Evolutionary conservation across 768 basidiomycete species (phyloP).

Genomic region (Termitomyces titanicus): DNA sequence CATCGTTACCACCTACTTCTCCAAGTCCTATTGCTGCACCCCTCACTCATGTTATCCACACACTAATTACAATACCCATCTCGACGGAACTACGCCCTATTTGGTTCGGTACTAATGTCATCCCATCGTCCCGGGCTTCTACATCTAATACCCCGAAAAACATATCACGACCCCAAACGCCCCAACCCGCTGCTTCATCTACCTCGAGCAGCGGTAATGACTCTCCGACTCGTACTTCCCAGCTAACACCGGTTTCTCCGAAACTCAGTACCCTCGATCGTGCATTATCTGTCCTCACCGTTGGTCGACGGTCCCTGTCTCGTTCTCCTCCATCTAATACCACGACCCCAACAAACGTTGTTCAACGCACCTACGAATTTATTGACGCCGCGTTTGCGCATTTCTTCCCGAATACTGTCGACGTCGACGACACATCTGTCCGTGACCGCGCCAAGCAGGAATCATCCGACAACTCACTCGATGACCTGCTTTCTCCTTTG

Average conservation of each 20-base stretch:
- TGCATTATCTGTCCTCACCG: constrained; percentile 51
- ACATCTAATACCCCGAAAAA: constrained; percentile 33
- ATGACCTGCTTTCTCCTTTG: constrained; percentile 77
- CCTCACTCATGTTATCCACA: constrained; percentile 78
- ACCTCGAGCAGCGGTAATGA: constrained; percentile 34
- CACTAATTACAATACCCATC: constrained; percentile 77
- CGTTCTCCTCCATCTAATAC: constrained; percentile 43
- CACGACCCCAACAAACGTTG: constrained; percentile 39
- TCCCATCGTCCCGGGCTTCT: constrained; percentile 29
- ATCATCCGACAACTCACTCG: constrained; percentile 52
- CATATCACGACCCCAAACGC: constrained; percentile 27
- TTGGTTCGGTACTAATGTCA: constrained; percentile 55
- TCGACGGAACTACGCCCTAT: constrained; percentile 45
- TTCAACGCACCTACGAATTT: constrained; percentile 64
- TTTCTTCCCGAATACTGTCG: constrained; percentile 63
- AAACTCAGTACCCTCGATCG: constrained; percentile 52
- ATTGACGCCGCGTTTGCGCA: constrained; percentile 55
- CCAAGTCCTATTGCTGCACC: constrained; percentile 67
- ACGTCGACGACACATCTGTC: constrained; percentile 62
- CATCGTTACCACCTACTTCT: constrained; percentile 57
- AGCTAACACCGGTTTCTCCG: constrained; percentile 19
- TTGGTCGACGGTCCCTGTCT: constrained; percentile 47
- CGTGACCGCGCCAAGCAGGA: constrained; percentile 49
- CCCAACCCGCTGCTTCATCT: constrained; percentile 23
- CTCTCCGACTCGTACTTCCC: constrained; percentile 30